Evolutionary conservation across 495 filamentous ascomycete genomes (phyloP).

Genomic region (Penicillium daleae): DNA sequence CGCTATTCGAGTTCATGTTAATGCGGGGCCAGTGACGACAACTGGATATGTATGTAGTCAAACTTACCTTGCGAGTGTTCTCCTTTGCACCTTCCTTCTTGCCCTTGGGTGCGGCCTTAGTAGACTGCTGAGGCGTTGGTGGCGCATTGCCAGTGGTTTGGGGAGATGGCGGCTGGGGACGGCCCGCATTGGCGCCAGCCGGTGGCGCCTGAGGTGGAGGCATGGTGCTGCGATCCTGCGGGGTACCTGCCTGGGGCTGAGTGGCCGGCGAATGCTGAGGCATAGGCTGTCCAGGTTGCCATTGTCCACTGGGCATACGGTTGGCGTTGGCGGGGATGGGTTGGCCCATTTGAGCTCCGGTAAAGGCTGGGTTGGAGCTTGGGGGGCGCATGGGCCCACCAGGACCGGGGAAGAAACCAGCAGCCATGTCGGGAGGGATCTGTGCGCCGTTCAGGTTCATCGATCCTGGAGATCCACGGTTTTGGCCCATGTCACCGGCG

Average conservation of each 20-base stretch:
- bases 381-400: constrained; percentile 84
- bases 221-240: constrained; percentile 77
- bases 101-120: constrained; percentile 76
- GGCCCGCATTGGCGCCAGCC: constrained; percentile 60
- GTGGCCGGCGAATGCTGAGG: constrained; percentile 54
- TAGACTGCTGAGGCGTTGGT: constrained; percentile 79
- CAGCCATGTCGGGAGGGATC: constrained; percentile 68
- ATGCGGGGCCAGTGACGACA: background rate
- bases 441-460: constrained; percentile 73
- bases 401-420: constrained; percentile 57
- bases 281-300: constrained; percentile 67
- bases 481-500: constrained; percentile 75
- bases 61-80: constrained; percentile 9
- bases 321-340: constrained; percentile 54
- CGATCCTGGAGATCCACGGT: constrained; percentile 79
- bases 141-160: constrained; percentile 75
- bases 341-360: constrained; percentile 64
- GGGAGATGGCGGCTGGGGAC: constrained; percentile 76
- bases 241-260: constrained; percentile 68
- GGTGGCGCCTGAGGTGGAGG: constrained; percentile 86
- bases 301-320: constrained; percentile 54
- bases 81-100: constrained; percentile 68
- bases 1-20: constrained; percentile 19
- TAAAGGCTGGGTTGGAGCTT: constrained; percentile 81
- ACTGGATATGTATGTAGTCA: no score